Evolutionary conservation across 2,329 filamentous ascomycete genomes (phyloP), one percentile per base, ranked within the genome.

Genomic region (Diaporthe citriasiana): DNA sequence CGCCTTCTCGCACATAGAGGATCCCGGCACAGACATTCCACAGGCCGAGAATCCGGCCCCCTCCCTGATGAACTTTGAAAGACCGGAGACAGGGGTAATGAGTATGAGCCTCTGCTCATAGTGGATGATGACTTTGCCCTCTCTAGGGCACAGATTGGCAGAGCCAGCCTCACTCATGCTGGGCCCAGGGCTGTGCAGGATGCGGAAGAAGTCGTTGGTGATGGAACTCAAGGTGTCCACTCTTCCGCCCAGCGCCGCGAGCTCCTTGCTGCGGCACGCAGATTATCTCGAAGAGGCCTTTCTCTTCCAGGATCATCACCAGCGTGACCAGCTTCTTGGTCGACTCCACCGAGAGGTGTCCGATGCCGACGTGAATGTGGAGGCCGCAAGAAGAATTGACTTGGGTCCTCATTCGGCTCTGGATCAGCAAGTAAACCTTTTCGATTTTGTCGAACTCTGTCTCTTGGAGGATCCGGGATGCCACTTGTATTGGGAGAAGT

Each of bases 301-400:
- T 15, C 0, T 35, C 19, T 7, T 57, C 55, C 19, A 15, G 19
- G 3, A 57, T 2, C 55, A 38, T n/a, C 15, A 57, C 19, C 17
- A 57, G 27, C 12, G 55, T 57, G 4, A 57, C 27, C 22, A 57
- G 12, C 33, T 57, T 57, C 55, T 56, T 56, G 10, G 27, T 6
- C 9, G 53, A 56, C 19, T 35, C 53, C 0, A 56, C 0, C 5
- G 53, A 56, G 4, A 56, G 30, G 55, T 57, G 55, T 1, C 8
- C 13, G 55, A 57, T 57, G 55, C 55, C 55, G 13, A 57, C 13
- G 55, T 57, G 55, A 10, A 13, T 13, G 55, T 57, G 55, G 1
- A 57, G 55, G 4, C 55, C 55, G 12, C 55, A 57, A n/a, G 55
- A 57, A 35, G 19, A n/a, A 33, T 57, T 57, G 30, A 57, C 33